phyloP scores from a whole-genome alignment of 2,329 filamentous ascomycete species.

The Pyrenochaeta sp. region DNA sequence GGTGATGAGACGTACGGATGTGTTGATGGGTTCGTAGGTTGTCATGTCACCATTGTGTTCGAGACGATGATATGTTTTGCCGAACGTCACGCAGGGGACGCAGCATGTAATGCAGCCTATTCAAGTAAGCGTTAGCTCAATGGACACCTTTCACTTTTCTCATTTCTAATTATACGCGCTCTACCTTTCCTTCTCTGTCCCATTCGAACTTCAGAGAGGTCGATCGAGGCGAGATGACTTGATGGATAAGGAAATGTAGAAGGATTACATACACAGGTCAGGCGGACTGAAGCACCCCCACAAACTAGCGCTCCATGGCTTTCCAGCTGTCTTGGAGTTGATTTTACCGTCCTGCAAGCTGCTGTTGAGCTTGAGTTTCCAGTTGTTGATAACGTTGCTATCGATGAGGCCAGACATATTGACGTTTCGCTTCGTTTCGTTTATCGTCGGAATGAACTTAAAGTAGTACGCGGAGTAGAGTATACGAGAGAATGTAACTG shows the following conservation, averaged over 20 bases:
- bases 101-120: slow-evolving; percentile 7
- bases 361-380: slow-evolving; percentile 2
- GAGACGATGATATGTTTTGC: slow-evolving; percentile 48
- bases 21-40: slow-evolving; percentile 44
- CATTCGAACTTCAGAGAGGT: background rate
- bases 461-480: too few relatives aligned
- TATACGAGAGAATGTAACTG: too few relatives aligned
- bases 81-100: slow-evolving; percentile 49
- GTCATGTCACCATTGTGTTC: slow-evolving; percentile 41
- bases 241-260: background rate
- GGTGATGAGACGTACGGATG: slow-evolving; percentile 26
- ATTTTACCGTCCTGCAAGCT: background rate
- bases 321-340: slow-evolving; percentile 1
- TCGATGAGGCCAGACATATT: slow-evolving; percentile 4
- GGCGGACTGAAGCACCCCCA: slow-evolving; percentile 6
- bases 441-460: background rate
- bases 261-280: slow-evolving; percentile 6
- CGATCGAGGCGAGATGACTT: background rate
- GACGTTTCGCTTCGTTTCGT: background rate
- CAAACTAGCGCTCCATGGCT: slow-evolving; percentile 6
- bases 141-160: too few relatives aligned
- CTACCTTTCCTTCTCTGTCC: too few relatives aligned
- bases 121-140: too few relatives aligned
- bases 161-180: too few relatives aligned
- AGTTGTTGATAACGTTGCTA: background rate